phyloP scores from a whole-genome alignment of 371 early-diverging fungal genomes.

The Rhizopus sp. region DNA sequence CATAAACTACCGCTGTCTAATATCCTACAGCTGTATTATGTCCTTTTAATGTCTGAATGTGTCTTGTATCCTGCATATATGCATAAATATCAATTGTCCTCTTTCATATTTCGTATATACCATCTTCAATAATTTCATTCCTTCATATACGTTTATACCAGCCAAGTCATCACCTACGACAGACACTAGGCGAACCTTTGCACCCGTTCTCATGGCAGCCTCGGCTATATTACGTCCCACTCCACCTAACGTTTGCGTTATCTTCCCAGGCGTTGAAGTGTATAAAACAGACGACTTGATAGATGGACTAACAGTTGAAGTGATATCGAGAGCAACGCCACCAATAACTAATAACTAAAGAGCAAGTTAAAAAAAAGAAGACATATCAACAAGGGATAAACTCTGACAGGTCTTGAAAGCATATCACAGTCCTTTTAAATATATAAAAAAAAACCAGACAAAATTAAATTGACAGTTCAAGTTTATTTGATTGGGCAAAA shows the following conservation, averaged over 20 bases:
- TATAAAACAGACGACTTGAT: constrained; percentile 28
- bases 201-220: constrained; percentile 69
- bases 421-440: background rate
- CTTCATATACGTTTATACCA: constrained; percentile 54
- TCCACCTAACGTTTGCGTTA: constrained; percentile 76
- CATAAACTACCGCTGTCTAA: background rate
- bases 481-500: constrained; percentile 12
- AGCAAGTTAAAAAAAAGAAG: background rate
- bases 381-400: background rate
- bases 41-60: constrained; percentile 26
- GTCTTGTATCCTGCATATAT: constrained; percentile 29
- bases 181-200: constrained; percentile 57
- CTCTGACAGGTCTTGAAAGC: constrained; percentile 18
- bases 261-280: constrained; percentile 78
- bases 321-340: constrained; percentile 83
- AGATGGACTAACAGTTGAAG: constrained; percentile 38
- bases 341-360: constrained; percentile 73
- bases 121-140: constrained; percentile 62
- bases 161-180: constrained; percentile 74
- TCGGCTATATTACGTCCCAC: constrained; percentile 92
- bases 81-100: background rate
- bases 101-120: constrained; percentile 20
- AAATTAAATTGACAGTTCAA: constrained; percentile 4
- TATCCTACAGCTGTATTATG: constrained; percentile 38
- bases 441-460: background rate